Evolutionary conservation across 2,329 filamentous ascomycete genomes (phyloP).

Genomic region (Cryphonectria nitschkei): DNA sequence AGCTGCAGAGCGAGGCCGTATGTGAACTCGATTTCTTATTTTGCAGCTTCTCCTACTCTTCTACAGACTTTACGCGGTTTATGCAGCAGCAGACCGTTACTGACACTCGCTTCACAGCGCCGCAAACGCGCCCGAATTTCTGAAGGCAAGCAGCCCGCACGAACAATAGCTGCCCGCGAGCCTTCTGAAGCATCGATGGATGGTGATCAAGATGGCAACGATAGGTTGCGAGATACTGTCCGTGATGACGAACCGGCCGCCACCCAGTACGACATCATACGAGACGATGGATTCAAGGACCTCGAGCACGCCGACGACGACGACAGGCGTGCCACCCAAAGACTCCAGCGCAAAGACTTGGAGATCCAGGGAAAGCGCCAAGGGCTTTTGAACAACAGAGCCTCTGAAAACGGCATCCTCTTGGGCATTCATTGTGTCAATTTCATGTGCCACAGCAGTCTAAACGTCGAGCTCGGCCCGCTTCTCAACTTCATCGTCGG

Average conservation of each 20-base stretch:
- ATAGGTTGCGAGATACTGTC: constrained; percentile 34
- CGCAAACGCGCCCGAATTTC: constrained; percentile 47
- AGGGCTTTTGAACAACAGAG: constrained; percentile 65
- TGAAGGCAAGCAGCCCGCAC: constrained; percentile 40
- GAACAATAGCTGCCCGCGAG: constrained; percentile 32
- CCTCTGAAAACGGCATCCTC: constrained; percentile 84
- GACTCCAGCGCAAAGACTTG: constrained; percentile 43
- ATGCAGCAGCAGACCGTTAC: not conserved
- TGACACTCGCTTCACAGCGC: constrained; percentile 34
- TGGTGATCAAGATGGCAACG: constrained; percentile 37
- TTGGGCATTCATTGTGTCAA: constrained; percentile 86
- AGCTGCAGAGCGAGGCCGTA: constrained; percentile 45
- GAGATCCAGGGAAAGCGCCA: constrained; percentile 41
- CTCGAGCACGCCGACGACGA: constrained; percentile 60
- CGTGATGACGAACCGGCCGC: constrained; percentile 44
- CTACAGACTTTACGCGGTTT: not conserved
- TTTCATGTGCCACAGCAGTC: constrained; percentile 92
- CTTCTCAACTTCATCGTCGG: constrained; percentile 98
- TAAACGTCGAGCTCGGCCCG: constrained; percentile 85
- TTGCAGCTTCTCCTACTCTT: not conserved
- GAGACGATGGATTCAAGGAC: constrained; percentile 63
- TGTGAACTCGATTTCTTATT: constrained; percentile 30
- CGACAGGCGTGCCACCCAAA: constrained; percentile 67
- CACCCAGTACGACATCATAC: constrained; percentile 65
- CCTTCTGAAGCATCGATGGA: constrained; percentile 22